Base-by-base conservation (phyloP, 1,284 basidiomycete species). In the Porodaedalea pini region DNA sequence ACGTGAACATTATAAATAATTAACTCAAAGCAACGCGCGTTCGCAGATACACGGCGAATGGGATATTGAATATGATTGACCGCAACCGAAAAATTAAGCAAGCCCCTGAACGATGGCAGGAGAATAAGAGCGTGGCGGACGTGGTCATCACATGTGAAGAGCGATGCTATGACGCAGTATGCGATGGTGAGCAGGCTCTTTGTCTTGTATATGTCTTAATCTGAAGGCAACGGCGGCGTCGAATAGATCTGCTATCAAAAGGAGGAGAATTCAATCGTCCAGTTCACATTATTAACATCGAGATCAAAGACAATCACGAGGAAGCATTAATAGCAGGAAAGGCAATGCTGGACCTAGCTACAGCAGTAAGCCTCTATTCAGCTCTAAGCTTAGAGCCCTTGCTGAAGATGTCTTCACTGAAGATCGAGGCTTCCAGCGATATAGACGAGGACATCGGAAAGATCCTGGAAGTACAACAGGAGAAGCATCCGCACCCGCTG, bases 81-180 rank as follows among this genome's bases (percentile, higher is more conserved):
- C 85, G 97, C 40, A 99, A 99, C 76, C 78, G 97, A 59, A 83
- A 86, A 60, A 83, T 99, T 60, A 99, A 99, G 71, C 70, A 79
- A 3, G 95, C 96, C 6, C 97, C 97, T 34, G 94, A 99, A 70
- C 82, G 94, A 63, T 99, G 95, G 94, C 96, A 99, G 67, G 95
- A 98, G 55, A 88, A 82, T 56, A 88, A 78, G 67, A 85, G 86
- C 1, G 78, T 93, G 10, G 92, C 92, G 4, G 97, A 99, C 69
- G 81, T 99, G 13, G 96, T 99, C 13, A 97, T 99, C 65, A 99
- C 97, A 2, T 99, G 97, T 72, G 97, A 99, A 74, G 97, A 99
- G 72, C 82, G 96, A 57, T 99, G 97, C 73, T 99, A 94, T 71
- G 97, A 99, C 69, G 90, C 94, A 2, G 97, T 99, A 17, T 98